Base-by-base conservation (phyloP, 2,329 filamentous ascomycete genomes). In the Fusarium pseudocircinatum region DNA sequence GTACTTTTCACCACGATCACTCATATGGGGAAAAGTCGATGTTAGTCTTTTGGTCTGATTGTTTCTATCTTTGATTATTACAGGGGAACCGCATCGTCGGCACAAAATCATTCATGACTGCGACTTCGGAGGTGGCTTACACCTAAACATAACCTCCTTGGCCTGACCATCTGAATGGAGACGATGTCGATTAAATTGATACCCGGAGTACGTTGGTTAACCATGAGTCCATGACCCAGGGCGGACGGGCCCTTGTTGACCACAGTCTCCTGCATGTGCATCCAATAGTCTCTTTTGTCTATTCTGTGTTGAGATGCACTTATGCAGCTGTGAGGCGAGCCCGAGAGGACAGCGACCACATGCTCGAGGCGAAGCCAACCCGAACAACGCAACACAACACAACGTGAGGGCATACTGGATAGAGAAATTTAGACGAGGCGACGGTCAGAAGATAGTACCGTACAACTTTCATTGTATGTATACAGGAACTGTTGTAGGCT, bases 161-260 rank as follows among this genome's bases (percentile, higher is more conserved):
- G 32, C 59, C 52, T 69, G 65, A 42, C n/a, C 34, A 69, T 68
- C 28, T 42, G 34, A 30, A 49, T 39, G 49, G 50, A 50, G 22
- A 36, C 18, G 39, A 69, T n/a, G n/a, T 42, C 36, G 28, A 49
- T 49, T 28, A 43, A 28, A n/a, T 50, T 22, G 43, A 36, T 42
- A 52, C 44, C 20, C 20, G 13, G 24, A 46, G 14, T 28, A 16
- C 32, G 20, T 24, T 53, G 32, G 24, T 20, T 42, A 9, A 36
- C 50, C 8, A 26, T 50, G 24, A 32, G 7, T 32, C 50, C 8
- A 26, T 50, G 24, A 32, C 26, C 40, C 43, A 61, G 40, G 44
- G 57, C 57, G 46, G 71, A 60, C 36, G 20, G 63, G 57, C 30
- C 20, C 24, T 32, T n/a, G 26, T n/a, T n/a, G 14, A 26, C 4